Percentiles rank a stretch among this genome's conserved stretches.
Evolutionary conservation across 2,329 filamentous ascomycete genomes (phyloP).

Genomic region (Epichloe baconii): DNA sequence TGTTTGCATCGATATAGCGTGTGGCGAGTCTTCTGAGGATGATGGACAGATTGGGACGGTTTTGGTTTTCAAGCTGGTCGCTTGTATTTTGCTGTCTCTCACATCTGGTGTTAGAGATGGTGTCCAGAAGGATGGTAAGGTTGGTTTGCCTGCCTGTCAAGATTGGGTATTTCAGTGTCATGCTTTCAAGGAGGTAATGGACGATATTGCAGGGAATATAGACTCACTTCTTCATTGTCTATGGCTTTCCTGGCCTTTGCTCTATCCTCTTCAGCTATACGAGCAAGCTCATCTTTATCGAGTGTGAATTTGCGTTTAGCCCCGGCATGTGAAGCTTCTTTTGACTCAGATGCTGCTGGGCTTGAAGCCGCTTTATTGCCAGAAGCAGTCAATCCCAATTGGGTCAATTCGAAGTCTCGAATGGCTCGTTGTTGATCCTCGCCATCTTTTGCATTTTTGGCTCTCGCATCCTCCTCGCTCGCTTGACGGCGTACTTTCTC

Average conservation of each 20-base stretch:
- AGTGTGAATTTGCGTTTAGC: conserved; percentile 62
- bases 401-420: conserved; percentile 71
- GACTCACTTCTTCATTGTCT: conserved; percentile 54
- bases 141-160: conserved; percentile 50
- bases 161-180: conserved; percentile 10
- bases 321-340: conserved; percentile 9
- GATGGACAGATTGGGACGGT: conserved; percentile 63
- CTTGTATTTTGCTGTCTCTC: conserved; percentile 34
- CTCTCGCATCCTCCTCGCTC: conserved; percentile 48
- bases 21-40: conserved; percentile 50
- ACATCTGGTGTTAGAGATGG: conserved; percentile 62
- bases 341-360: neutral
- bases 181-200: neutral
- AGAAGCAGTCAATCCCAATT: conserved; percentile 49
- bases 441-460: conserved; percentile 46
- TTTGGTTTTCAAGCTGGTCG: conserved; percentile 49
- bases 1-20: conserved; percentile 65
- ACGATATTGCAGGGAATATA: neutral
- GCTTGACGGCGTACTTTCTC: conserved; percentile 53
- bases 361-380: conserved; percentile 24
- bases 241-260: conserved; percentile 56
- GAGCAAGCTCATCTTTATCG: conserved; percentile 61
- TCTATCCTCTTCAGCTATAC: conserved; percentile 57
- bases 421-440: conserved; percentile 60
- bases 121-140: conserved; percentile 83